Evolutionary conservation across 2,329 filamentous ascomycete species (phyloP).

Genomic region (Penicillium sp.): DNA sequence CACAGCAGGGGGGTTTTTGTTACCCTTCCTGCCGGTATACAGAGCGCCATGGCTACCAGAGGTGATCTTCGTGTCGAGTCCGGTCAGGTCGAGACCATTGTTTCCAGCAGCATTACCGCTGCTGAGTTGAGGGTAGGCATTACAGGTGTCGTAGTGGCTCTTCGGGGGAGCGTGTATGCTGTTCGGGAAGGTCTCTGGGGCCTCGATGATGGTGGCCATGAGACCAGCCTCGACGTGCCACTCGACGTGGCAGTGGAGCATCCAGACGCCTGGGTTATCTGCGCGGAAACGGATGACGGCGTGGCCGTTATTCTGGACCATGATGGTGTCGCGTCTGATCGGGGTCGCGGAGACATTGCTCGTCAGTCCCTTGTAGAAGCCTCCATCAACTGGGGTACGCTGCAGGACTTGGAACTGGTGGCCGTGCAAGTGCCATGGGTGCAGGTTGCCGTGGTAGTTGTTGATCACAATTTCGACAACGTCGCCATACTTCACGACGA

Average conservation of each 20-base stretch:
- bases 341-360: slow-evolving; percentile 28
- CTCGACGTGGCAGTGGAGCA: slow-evolving; percentile 39
- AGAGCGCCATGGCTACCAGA: slow-evolving; percentile 16
- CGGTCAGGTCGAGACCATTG: slow-evolving; percentile 14
- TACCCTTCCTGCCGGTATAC: slow-evolving; percentile 7
- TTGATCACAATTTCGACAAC: slow-evolving; percentile 39
- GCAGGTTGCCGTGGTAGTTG: slow-evolving; percentile 37
- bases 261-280: slow-evolving; percentile 38
- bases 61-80: slow-evolving; percentile 12
- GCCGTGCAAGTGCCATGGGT: slow-evolving; percentile 54
- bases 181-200: slow-evolving; percentile 26
- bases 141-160: slow-evolving; percentile 24
- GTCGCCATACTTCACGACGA: slow-evolving; percentile 64
- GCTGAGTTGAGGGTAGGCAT: slow-evolving; percentile 19
- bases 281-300: slow-evolving; percentile 35
- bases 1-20: not conserved
- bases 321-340: slow-evolving; percentile 34
- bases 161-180: slow-evolving; percentile 17
- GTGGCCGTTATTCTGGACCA: slow-evolving; percentile 34
- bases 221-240: slow-evolving; percentile 38
- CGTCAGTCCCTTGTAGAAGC: slow-evolving; percentile 26
- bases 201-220: slow-evolving; percentile 33
- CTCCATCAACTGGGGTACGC: slow-evolving; percentile 24
- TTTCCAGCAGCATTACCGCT: slow-evolving; percentile 28
- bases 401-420: slow-evolving; percentile 51